Evolutionary conservation across 2,329 filamentous ascomycete species (phyloP).

Genomic region (Fusarium cyanostomum): DNA sequence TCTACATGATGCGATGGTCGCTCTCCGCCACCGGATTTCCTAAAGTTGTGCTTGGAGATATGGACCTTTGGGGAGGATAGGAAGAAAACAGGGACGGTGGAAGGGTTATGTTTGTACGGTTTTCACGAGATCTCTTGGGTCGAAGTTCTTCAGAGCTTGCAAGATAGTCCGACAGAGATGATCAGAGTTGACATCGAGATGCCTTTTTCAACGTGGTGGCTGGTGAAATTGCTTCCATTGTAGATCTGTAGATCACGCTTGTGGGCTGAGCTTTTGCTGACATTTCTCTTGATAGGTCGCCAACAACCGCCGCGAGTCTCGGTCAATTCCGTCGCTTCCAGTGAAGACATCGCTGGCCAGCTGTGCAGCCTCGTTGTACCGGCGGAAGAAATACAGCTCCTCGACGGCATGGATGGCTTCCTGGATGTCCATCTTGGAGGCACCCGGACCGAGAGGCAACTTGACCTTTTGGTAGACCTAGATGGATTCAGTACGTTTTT

Average conservation of each 20-base stretch:
- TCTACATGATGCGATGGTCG: neutral
- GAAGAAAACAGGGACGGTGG: neutral
- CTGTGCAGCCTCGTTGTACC: slow-evolving; percentile 56
- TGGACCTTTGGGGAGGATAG: neutral
- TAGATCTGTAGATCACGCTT: neutral
- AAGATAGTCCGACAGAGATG: neutral
- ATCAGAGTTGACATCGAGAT: neutral
- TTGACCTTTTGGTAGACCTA: slow-evolving; percentile 57
- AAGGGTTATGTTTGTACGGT: slow-evolving; percentile 18
- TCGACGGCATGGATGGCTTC: slow-evolving; percentile 65
- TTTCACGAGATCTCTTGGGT: neutral
- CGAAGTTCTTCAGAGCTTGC: neutral
- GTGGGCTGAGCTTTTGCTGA: slow-evolving; percentile 41
- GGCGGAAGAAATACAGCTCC: slow-evolving; percentile 65
- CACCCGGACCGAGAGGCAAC: slow-evolving; percentile 51
- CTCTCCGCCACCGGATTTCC: neutral
- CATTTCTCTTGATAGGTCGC: slow-evolving; percentile 56
- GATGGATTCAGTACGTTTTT: neutral
- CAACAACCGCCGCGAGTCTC: slow-evolving; percentile 54
- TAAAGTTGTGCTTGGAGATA: slow-evolving; percentile 1
- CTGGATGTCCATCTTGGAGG: slow-evolving; percentile 59
- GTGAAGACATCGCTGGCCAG: slow-evolving; percentile 52
- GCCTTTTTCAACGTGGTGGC: neutral
- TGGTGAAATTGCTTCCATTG: neutral
- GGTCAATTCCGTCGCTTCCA: slow-evolving; percentile 51